These are phyloP conservation scores for Kappamyces sp. DNA, from an alignment of 192 early-diverging fungal species.

Conservation along the genomic window DNA sequence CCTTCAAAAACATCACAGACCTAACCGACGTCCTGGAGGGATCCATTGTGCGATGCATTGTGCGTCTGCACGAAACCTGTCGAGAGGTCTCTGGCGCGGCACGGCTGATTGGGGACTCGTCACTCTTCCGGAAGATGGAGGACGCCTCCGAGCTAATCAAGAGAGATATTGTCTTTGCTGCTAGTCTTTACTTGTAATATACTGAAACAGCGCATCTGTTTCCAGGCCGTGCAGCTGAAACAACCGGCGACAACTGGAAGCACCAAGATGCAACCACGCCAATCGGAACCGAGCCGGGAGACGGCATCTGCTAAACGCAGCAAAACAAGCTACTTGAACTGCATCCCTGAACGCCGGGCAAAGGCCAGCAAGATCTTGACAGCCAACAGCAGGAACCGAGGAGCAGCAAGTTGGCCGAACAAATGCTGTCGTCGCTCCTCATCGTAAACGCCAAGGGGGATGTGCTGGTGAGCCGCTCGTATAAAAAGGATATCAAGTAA, in stretches of 20 bases:
- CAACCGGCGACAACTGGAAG: too few species aligned
- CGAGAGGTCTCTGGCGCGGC: slow-evolving; percentile 81
- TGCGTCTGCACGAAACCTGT: slow-evolving; percentile 88
- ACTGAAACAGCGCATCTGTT: slow-evolving; percentile 3
- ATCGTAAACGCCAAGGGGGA: slow-evolving; percentile 99
- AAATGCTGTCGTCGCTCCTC: slow-evolving; percentile 91
- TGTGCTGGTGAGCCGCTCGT: slow-evolving; percentile 92
- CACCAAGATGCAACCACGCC: too few species aligned
- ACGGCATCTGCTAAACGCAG: too few species aligned
- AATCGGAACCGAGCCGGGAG: too few species aligned
- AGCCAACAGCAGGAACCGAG: too few species aligned
- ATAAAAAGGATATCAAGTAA: slow-evolving; percentile 93
- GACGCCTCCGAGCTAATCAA: slow-evolving; percentile 77
- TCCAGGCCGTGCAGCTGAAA: not conserved
- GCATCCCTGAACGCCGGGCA: too few species aligned
- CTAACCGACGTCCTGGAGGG: slow-evolving; percentile 93
- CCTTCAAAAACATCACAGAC: slow-evolving; percentile 85
- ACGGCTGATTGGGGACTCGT: slow-evolving; percentile 81
- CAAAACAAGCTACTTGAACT: too few species aligned
- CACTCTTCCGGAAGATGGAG: slow-evolving; percentile 88
- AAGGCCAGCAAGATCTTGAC: too few species aligned
- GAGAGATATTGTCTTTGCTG: slow-evolving; percentile 95
- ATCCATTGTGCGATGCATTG: slow-evolving; percentile 90
- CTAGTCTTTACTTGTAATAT: slow-evolving; percentile 66
- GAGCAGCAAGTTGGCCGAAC: too few species aligned